A percentile compares a stretch with the other conserved stretches of the same genome.
Conservation (phyloP, 352 stramenopile species). For the Pythium sukuiense region DNA sequence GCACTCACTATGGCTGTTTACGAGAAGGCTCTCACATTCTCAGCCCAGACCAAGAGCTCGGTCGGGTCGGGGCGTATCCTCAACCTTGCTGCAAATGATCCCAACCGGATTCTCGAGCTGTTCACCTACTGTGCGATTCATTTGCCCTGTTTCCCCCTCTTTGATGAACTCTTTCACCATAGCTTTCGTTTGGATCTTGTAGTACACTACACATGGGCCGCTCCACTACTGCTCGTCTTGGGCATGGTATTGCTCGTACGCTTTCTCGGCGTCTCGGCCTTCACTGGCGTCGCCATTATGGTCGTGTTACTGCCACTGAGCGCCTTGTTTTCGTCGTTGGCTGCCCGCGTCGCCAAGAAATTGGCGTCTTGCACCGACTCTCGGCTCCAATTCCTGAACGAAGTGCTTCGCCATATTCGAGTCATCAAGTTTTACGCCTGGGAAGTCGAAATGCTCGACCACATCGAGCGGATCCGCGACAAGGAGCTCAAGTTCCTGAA, state of each 20-base stretch:
- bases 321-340: slow-evolving; percentile 39
- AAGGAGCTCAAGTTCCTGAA: slow-evolving; percentile 53
- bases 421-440: slow-evolving; percentile 81
- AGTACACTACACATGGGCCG: slow-evolving; percentile 68
- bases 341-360: slow-evolving; percentile 39
- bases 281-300: slow-evolving; percentile 60
- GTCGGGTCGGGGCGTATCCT: slow-evolving; percentile 83
- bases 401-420: slow-evolving; percentile 65
- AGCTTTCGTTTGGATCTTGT: neutral
- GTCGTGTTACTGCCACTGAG: slow-evolving; percentile 50
- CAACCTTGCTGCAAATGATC: slow-evolving; percentile 94
- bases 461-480: slow-evolving; percentile 46
- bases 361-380: slow-evolving; percentile 48
- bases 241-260: slow-evolving; percentile 50
- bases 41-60: slow-evolving; percentile 53
- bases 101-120: slow-evolving; percentile 88
- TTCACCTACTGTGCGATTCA: slow-evolving; percentile 40
- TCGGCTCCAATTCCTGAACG: slow-evolving; percentile 53
- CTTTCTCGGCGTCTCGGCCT: slow-evolving; percentile 50
- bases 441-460: slow-evolving; percentile 56
- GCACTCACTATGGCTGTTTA: slow-evolving; percentile 70
- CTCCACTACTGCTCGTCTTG: slow-evolving; percentile 60
- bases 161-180: neutral
- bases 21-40: slow-evolving; percentile 57
- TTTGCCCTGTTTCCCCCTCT: too few relatives aligned